These are phyloP conservation scores for Lecanicillium sp. DNA, from an alignment of 2,329 filamentous ascomycete genomes.

Conservation along the genomic window DNA sequence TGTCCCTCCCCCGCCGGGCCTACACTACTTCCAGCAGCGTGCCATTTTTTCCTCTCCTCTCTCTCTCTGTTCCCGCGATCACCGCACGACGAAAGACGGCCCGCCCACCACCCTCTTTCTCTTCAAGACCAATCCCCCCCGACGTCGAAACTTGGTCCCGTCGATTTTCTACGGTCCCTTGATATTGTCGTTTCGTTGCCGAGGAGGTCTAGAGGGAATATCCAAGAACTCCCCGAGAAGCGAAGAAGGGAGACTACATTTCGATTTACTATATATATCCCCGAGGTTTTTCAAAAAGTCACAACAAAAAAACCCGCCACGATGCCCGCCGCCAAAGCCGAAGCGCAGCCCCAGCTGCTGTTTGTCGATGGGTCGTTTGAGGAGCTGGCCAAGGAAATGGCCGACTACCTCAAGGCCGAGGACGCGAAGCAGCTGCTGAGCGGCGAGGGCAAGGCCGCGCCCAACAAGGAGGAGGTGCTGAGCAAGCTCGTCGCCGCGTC, in stretches of 20 bases:
- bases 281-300: too few species aligned
- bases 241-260: too few species aligned
- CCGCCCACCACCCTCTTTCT: too few species aligned
- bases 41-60: slow-evolving; percentile 11
- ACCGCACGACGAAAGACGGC: too few species aligned
- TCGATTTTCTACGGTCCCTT: too few species aligned
- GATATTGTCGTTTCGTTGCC: too few species aligned
- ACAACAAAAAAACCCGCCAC: slow-evolving; percentile 16
- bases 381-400: slow-evolving; percentile 90
- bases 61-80: slow-evolving; percentile 5
- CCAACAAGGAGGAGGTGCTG: slow-evolving; percentile 70
- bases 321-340: slow-evolving; percentile 27
- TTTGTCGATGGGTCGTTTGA: slow-evolving; percentile 89
- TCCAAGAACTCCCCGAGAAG: too few species aligned
- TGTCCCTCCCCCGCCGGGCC: slow-evolving; percentile 8
- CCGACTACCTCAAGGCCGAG: slow-evolving; percentile 82
- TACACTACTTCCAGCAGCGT: slow-evolving; percentile 2
- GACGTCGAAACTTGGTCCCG: too few species aligned
- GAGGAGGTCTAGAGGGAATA: too few species aligned
- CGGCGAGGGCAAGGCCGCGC: slow-evolving; percentile 54
- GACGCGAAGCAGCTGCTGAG: slow-evolving; percentile 70
- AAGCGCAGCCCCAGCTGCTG: slow-evolving; percentile 51
- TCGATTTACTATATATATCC: too few species aligned
- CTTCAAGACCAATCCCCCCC: too few species aligned
- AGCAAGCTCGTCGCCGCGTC: slow-evolving; percentile 84